Evolutionary conservation across 1,284 basidiomycete species (phyloP), one percentile per base, ranked within the genome.

Genomic region (Sanguinoderma infundibulare): DNA sequence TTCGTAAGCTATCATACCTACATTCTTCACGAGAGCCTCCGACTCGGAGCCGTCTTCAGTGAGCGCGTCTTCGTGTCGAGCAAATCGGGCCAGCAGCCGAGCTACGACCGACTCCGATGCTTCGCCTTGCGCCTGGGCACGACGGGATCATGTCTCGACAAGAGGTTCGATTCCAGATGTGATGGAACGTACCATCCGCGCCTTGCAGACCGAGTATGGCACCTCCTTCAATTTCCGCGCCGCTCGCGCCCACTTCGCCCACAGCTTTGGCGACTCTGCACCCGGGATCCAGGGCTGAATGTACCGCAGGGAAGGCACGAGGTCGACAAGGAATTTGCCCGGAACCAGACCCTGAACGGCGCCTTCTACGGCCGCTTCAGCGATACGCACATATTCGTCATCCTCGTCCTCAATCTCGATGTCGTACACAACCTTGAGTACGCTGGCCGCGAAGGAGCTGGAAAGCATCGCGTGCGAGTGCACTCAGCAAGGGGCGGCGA

Each of bases 251-350:
- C 58, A 65, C 8, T 39, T 24, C 10, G 34, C 59, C 8, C 60
- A 60, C 0, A 53, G 17, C 24, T 53, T 63, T 5, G 61, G 56
- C n/a, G 61, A 63, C 0, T 28, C 32, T 3, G 59, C 59, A 1
- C 66, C 63, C 1, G 63, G 63, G 4, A 65, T 3, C 61, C 61
- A 65, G 0, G 63, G 10, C 2, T 63, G 66, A 8, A 67, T 32
- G 53, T 67, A 26, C 3, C 42, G 46, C 5, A 67, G 46, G 28
- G 60, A 28, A 1, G 61, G 66, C 5, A 67, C 20, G 28, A 30
- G 28, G 22, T 67, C 59, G 8, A 67, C 53, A 0, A 59, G 30
- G 8, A 58, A 65, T 12, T 53, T 35, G 0, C 55, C 61, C 2
- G 56, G 39, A 4, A 50, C 10, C 28, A 51, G 2, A 22, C 15